Evolutionary conservation across 805 yeast species (phyloP).

Genomic region (Yarrowia sp.): DNA sequence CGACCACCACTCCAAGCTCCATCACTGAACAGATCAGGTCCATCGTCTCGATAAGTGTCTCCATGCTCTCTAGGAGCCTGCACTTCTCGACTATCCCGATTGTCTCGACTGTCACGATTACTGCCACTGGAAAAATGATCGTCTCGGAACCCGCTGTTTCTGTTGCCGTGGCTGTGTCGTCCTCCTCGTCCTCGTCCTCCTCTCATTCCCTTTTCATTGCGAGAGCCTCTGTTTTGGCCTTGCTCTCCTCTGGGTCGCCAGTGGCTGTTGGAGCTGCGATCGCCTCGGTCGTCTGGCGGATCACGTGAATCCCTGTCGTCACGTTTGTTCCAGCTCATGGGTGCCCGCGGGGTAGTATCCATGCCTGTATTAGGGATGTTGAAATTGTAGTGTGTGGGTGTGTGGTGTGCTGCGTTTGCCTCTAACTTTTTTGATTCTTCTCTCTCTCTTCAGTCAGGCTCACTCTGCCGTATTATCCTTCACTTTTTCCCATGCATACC

Average conservation of each 20-base stretch:
- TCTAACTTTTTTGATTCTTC: constrained; percentile 26
- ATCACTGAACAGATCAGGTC: constrained; percentile 20
- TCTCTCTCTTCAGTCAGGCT: neutral
- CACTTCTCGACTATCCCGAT: no score
- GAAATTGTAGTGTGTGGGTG: neutral
- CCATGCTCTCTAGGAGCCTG: neutral
- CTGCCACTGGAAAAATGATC: neutral
- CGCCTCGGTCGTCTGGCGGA: constrained; percentile 11
- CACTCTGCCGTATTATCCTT: neutral
- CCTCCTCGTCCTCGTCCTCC: constrained; percentile 28
- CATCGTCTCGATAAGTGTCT: constrained; percentile 14
- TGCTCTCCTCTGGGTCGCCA: constrained; percentile 3
- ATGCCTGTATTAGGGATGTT: neutral
- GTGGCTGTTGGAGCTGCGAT: neutral
- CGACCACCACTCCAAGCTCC: constrained; percentile 17
- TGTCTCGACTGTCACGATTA: no score
- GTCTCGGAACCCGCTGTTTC: constrained; percentile 10
- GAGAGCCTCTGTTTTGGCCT: no score
- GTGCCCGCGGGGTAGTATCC: constrained; percentile 29
- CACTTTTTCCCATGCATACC: constrained; percentile 13
- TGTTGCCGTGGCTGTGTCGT: neutral
- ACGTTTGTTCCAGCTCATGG: constrained; percentile 32
- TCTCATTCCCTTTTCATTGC: neutral
- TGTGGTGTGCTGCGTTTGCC: constrained; percentile 19
- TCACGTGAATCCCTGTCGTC: constrained; percentile 9